phyloP scores from a whole-genome alignment of 192 early-diverging fungal species.

The Pilaira anomala region DNA sequence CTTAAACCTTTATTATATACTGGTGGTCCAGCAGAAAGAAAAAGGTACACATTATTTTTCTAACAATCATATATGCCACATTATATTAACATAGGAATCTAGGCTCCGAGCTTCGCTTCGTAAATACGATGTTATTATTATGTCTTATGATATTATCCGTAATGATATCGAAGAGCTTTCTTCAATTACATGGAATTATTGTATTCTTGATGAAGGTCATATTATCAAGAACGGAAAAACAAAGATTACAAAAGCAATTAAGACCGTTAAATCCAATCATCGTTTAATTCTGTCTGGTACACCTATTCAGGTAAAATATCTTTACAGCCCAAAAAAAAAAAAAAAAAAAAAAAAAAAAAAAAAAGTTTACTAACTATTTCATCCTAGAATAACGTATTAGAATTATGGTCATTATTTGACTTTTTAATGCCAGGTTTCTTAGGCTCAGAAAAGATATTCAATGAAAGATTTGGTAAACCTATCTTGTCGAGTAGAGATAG shows the following conservation, averaged over 20 bases:
- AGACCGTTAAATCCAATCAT: conserved; percentile 81
- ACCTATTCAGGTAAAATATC: conserved; percentile 66
- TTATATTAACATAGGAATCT: not conserved
- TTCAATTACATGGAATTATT: conserved; percentile 84
- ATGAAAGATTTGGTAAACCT: conserved; percentile 90
- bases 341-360: not conserved
- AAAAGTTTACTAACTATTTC: not conserved
- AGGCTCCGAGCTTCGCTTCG: conserved; percentile 54
- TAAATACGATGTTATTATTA: conserved; percentile 79
- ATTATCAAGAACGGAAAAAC: conserved; percentile 94
- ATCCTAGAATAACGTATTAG: conserved; percentile 87
- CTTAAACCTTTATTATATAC: conserved; percentile 83
- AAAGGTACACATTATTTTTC: conserved; percentile 38
- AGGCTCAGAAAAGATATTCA: conserved; percentile 92
- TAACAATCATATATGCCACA: not conserved
- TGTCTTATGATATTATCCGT: conserved; percentile 95
- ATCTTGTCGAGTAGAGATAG: conserved; percentile 89
- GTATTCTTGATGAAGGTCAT: conserved; percentile 97
- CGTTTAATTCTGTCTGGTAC: conserved; percentile 95
- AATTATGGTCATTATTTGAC: conserved; percentile 97
- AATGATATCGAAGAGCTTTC: conserved; percentile 88
- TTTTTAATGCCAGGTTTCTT: conserved; percentile 99
- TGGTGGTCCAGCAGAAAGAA: conserved; percentile 76
- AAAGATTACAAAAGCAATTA: conserved; percentile 91
- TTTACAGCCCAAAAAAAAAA: no score